Conservation (phyloP, 2,329 filamentous ascomycete species). For the Fusarium incarnatum region DNA sequence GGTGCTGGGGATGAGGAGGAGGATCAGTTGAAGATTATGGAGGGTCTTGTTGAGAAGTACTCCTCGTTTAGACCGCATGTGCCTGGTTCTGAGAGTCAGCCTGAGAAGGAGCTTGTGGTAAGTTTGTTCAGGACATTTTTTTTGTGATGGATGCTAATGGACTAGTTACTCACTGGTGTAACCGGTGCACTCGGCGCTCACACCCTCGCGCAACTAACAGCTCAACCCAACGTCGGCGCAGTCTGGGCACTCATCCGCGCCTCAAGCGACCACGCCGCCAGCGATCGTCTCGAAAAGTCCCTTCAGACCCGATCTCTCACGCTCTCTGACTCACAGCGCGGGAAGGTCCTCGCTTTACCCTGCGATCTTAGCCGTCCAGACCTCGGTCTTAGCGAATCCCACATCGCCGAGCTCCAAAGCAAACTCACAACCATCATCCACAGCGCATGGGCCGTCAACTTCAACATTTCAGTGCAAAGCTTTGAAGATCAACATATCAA, state of each 20-base stretch:
- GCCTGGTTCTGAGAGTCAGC: conserved; percentile 33
- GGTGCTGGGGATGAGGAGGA: conserved; percentile 19
- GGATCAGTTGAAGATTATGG: conserved; percentile 50
- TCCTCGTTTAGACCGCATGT: conserved; percentile 47
- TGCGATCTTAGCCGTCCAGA: conserved; percentile 36
- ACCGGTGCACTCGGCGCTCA: conserved; percentile 72
- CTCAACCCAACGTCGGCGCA: conserved; percentile 65
- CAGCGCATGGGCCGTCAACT: conserved; percentile 67
- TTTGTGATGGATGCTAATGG: background rate
- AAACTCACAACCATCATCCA: conserved; percentile 60
- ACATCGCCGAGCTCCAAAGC: conserved; percentile 45
- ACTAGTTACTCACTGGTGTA: conserved; percentile 65
- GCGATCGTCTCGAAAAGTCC: conserved; percentile 21
- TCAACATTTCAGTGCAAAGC: conserved; percentile 62
- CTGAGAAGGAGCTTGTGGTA: conserved; percentile 50
- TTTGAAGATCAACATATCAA: conserved; percentile 63
- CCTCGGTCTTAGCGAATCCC: conserved; percentile 41
- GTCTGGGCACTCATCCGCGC: conserved; percentile 54
- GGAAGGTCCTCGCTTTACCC: conserved; percentile 36
- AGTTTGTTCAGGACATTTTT: too few relatives aligned
- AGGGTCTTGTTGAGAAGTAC: conserved; percentile 53
- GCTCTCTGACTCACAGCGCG: conserved; percentile 35
- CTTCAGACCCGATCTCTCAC: conserved; percentile 17
- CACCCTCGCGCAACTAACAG: conserved; percentile 67
- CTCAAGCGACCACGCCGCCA: conserved; percentile 8